Evolutionary conservation across 805 yeast species (phyloP), one percentile per base, ranked within the genome.

Genomic region (Candida awuae): DNA sequence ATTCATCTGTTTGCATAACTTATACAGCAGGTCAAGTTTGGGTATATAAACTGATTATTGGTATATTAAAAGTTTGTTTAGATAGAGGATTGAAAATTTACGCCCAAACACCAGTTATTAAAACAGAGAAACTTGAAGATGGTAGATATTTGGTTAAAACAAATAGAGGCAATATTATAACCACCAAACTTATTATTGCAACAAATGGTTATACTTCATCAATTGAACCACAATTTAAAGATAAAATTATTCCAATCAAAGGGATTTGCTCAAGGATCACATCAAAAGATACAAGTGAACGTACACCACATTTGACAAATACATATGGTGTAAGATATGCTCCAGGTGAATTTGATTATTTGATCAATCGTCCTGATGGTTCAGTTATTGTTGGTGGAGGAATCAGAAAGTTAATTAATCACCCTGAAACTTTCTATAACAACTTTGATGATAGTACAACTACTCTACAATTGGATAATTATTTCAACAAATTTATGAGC

Each of bases 21-120:
- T 60, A 57, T 41, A 65, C 70, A 4, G 71, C 72, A 4, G 67
- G 68, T 6, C 62, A 65, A 5, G 50, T 69, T 35, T 68, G 71
- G 62, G 71, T 74, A 3, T 66, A 70, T 49, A 63, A 63, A 44
- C 49, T 70, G 3, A 56, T 66, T 33, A 50, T 55, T 4, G 50
- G 54, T 1, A 37, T 70, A 2, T 46, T 68, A 35, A 55, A 56
- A 43, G 48, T 46, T 15, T 47, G 56, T 19, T 48, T 68, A 5
- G 35, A 39, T 6, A 47, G 50, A 17, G 69, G 68, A n/a, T 46
- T 67, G 27, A 59, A 66, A 34, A 43, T 70, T 23, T 70, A 68
- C 39, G 58, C 75, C 1, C 58, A 68, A 40, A 67, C 74, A 1
- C 54, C 58, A 2, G 73, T 63, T 5, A 47, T 49, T 1, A 42